Evolutionary conservation across 768 basidiomycete genomes (phyloP), one percentile per base, ranked within the genome.

Genomic region (Imleria badia): DNA sequence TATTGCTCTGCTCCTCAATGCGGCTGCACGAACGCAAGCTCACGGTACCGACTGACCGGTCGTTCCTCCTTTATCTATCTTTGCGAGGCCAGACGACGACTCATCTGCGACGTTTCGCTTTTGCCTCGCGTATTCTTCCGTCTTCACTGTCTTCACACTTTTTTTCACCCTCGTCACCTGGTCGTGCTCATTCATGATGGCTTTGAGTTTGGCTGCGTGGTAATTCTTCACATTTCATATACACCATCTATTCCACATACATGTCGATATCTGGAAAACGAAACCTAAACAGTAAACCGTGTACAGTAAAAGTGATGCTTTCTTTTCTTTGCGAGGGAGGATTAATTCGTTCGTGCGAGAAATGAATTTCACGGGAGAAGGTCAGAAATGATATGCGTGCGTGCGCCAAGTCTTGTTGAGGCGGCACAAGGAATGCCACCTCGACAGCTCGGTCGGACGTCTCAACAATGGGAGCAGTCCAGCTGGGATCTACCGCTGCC

Each of bases 1-100:
- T 70, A 68, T 63, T 64, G 13, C 56, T 40, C 47, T 48, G 44
- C 26, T 46, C 45, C 22, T 10, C 20, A 15, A n/a, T 22, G 15
- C 19, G 29, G 39, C 45, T 33, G 45, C 36, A 44, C 40, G 14
- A 51, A 15, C 13, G 26, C 50, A 39, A 42, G 33, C 33, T 41
- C n/a, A 22, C 34, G 31, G 41, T 39, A 14, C 42, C 35, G 31
- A 12, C 51, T 30, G 41, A 52, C 35, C 20, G 3, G 53, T 20
- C 36, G 15, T 30, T 39, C 44, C 34, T 39, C 44, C 6, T 22
- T 15, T 26, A n/a, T n/a, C n/a, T n/a, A n/a, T 5, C 5, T 29
- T 41, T 29, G 20, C 29, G 35, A 36, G 41, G 26, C 14, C 29
- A 13, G 13, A n/a, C n/a, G 38, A 31, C 31, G n/a, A 13, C 42